Conservation (phyloP, 257 asterid genomes). For the Salvia miltiorrhiza region DNA sequence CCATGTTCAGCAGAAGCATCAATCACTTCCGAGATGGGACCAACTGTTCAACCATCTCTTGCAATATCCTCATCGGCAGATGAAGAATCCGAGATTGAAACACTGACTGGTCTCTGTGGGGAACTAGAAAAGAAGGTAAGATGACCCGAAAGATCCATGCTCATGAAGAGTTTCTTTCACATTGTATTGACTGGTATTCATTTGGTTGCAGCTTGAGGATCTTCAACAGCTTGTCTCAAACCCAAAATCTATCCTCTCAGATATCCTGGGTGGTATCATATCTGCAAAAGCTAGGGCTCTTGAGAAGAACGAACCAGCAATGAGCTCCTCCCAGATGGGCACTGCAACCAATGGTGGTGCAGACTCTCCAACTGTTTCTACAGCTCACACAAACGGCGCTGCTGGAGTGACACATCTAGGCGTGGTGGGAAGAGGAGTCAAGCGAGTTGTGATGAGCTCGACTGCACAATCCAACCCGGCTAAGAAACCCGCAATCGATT, state of each 20-base stretch:
- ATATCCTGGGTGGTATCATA: slow-evolving; percentile 47
- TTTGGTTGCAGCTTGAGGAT: slow-evolving; percentile 80
- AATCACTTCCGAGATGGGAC: slow-evolving; percentile 33
- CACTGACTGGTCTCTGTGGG: slow-evolving; percentile 58
- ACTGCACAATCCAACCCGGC: slow-evolving; percentile 37
- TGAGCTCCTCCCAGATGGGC: slow-evolving; percentile 52
- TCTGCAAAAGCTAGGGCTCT: slow-evolving; percentile 54
- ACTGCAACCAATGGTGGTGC: slow-evolving; percentile 36
- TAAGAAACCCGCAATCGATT: slow-evolving; percentile 61
- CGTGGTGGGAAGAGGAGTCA: slow-evolving; percentile 96
- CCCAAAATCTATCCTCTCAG: slow-evolving; percentile 72
- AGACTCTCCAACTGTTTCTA: slow-evolving; percentile 57
- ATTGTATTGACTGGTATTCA: slow-evolving; percentile 2
- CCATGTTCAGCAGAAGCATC: slow-evolving; percentile 27
- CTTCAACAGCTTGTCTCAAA: slow-evolving; percentile 72
- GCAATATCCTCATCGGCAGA: slow-evolving; percentile 36
- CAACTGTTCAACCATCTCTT: slow-evolving; percentile 39
- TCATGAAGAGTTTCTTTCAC: not conserved
- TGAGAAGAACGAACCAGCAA: slow-evolving; percentile 37
- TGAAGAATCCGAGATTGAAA: slow-evolving; percentile 68
- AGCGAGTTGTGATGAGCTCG: slow-evolving; percentile 69
- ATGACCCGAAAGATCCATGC: not conserved
- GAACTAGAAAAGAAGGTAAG: slow-evolving; percentile 85
- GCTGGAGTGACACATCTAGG: slow-evolving; percentile 83
- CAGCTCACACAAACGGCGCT: slow-evolving; percentile 57